These are phyloP conservation scores for Mollisia scopiformis DNA, from an alignment of 2,329 filamentous ascomycete genomes.

Conservation along the genomic window DNA sequence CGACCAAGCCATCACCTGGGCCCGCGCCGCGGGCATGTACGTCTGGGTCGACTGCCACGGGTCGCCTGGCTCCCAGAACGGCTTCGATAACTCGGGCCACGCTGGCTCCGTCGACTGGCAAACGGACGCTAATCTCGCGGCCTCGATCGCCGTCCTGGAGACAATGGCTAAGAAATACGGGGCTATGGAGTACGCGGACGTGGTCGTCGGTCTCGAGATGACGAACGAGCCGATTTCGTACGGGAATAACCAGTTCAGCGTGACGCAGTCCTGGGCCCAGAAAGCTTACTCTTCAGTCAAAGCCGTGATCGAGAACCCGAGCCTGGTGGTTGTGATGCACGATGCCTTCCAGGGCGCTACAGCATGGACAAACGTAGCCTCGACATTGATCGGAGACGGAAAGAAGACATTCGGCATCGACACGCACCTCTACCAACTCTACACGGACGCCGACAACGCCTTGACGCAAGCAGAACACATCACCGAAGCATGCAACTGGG, in stretches of 20 bases:
- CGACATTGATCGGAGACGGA: conserved; percentile 14
- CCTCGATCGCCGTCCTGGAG: conserved; percentile 40
- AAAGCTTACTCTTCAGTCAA: conserved; percentile 39
- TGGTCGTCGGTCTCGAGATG: conserved; percentile 43
- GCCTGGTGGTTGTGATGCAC: conserved; percentile 43
- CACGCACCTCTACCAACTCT: conserved; percentile 45
- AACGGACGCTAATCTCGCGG: conserved; percentile 37
- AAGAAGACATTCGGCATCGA: conserved; percentile 41
- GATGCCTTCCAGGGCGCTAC: conserved; percentile 39
- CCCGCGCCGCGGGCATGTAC: conserved; percentile 50
- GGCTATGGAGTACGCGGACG: conserved; percentile 40
- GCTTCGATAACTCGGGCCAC: conserved; percentile 62
- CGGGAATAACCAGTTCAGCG: conserved; percentile 38
- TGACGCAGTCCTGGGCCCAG: conserved; percentile 40
- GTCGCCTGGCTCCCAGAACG: conserved; percentile 58
- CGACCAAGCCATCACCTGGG: conserved; percentile 56
- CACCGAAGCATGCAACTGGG: conserved; percentile 42
- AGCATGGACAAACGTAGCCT: conserved; percentile 38
- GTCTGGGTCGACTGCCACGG: conserved; percentile 59
- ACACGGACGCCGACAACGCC: conserved; percentile 36
- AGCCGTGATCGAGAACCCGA: conserved; percentile 34
- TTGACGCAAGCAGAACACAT: conserved; percentile 43
- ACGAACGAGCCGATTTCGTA: conserved; percentile 45
- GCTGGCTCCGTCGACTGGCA: conserved; percentile 46
- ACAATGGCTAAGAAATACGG: conserved; percentile 45